Evolutionary conservation across 768 basidiomycete species (phyloP), one percentile per base, ranked within the genome.

Genomic region (Tulasnella sp.): DNA sequence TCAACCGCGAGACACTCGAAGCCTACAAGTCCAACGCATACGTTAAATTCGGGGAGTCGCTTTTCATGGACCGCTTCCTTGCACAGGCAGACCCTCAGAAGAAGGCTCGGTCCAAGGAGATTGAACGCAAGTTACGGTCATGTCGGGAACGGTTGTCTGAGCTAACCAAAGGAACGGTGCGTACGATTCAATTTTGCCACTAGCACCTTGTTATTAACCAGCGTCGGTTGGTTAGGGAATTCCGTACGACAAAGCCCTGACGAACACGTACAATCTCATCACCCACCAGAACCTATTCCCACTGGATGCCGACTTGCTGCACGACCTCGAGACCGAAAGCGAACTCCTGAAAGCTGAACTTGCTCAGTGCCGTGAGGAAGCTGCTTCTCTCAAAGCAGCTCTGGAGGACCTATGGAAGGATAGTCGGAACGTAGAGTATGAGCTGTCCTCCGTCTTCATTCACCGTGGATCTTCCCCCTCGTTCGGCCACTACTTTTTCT

Each of bases 1-100:
- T 96, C 87, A 95, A 99, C 84, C 90, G 95, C 12, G 93, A 95
- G 82, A 95, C 93, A 0, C 88, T 95, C 78, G 94, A 96, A 81
- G 92, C 96, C 21, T 96, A 94, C 88, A 99, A 99, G 85, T 96
- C 94, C 7, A 97, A 99, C 83, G 96, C 95, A 4, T 97, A 96
- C 84, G 92, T 99, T 82, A 93, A 92, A 83, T 98, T 97, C 83
- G 91, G 89, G 24, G 94, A 96, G 85, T 93, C 91, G 14, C 88
- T 99, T 19, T 92, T 90, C 83, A 91, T 99, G 90, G 96, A 98
- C 85, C 92, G 98, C 19, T 99, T 97, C 87, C 87, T 97, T 83
- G 93, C 94, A 80, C 89, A 88, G 73, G 93, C 91, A 3, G 89
- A 93, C 83, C 87, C 89, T 0, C 87, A 88, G 80, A 96, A 94